Evolutionary conservation across 495 filamentous ascomycete genomes (phyloP).

Genomic region (Margaritispora aquatica): DNA sequence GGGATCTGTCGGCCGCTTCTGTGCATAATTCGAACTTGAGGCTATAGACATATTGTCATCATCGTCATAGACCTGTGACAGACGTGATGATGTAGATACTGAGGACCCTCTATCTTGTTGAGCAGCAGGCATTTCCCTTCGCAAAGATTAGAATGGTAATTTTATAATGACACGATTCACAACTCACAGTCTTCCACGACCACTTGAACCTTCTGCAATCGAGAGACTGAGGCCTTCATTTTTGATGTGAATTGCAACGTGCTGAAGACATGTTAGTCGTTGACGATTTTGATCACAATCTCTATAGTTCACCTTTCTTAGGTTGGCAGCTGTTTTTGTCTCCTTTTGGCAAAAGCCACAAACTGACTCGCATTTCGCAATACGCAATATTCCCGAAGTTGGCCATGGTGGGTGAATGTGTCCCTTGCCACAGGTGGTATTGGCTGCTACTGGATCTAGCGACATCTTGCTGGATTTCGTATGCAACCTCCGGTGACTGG

Average conservation of each 20-base stretch:
- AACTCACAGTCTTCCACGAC: slow-evolving; percentile 16
- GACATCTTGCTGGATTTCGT: slow-evolving; percentile 4
- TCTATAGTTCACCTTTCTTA: slow-evolving; percentile 16
- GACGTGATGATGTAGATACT: slow-evolving; percentile 5
- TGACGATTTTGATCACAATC: neutral
- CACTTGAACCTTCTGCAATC: slow-evolving; percentile 21
- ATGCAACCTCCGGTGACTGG: neutral
- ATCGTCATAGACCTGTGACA: slow-evolving; percentile 8
- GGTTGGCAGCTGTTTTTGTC: slow-evolving; percentile 23
- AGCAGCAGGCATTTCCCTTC: slow-evolving; percentile 17
- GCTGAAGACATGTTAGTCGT: slow-evolving; percentile 11
- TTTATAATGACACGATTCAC: neutral
- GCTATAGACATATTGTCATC: neutral
- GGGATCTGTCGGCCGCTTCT: neutral
- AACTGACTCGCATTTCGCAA: slow-evolving; percentile 21
- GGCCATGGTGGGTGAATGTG: slow-evolving; percentile 23
- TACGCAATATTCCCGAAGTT: slow-evolving; percentile 16
- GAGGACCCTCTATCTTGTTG: neutral
- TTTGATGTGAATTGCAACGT: slow-evolving; percentile 24
- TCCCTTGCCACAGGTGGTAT: slow-evolving; percentile 23
- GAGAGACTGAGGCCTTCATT: slow-evolving; percentile 21
- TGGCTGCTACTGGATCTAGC: slow-evolving; percentile 1
- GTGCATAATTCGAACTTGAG: neutral
- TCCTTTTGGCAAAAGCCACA: slow-evolving; percentile 25
- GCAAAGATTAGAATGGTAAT: neutral